phyloP scores from a whole-genome alignment of 1,139 yeast genomes.

The Pichia inconspicua region DNA sequence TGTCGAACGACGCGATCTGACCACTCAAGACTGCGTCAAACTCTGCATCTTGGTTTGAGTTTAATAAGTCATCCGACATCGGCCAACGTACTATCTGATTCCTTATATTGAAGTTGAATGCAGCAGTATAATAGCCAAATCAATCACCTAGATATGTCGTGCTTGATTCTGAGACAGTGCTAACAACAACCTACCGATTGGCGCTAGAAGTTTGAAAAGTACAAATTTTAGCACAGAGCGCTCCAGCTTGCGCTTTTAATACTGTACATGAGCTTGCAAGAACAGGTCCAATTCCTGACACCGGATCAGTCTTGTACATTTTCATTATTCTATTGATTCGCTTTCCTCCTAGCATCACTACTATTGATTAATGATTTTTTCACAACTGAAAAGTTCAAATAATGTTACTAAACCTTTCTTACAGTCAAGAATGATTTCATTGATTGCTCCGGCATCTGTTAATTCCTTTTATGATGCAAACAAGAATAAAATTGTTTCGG shows the following conservation, averaged over 20 bases:
- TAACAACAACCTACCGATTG: no score
- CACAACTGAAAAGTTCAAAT: background rate
- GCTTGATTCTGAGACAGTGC: no score
- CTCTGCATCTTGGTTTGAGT: conserved; percentile 2
- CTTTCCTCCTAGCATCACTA: no score
- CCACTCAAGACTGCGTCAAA: conserved; percentile 24
- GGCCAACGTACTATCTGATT: background rate
- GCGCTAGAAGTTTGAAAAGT: no score
- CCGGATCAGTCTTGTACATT: background rate
- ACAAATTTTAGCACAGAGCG: no score
- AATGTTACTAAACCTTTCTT: background rate
- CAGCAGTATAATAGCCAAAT: no score
- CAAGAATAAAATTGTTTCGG: conserved; percentile 41
- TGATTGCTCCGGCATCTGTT: conserved; percentile 19
- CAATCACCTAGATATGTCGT: no score
- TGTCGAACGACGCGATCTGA: conserved; percentile 26
- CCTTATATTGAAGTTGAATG: no score
- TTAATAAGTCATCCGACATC: background rate
- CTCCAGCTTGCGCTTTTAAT: no score
- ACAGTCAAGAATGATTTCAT: conserved; percentile 4
- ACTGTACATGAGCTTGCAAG: background rate
- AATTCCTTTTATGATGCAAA: conserved; percentile 11
- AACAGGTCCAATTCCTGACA: background rate
- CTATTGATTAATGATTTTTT: background rate
- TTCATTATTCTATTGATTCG: no score